Conservation (phyloP, 768 basidiomycete genomes). For the Tricholomella constricta region DNA sequence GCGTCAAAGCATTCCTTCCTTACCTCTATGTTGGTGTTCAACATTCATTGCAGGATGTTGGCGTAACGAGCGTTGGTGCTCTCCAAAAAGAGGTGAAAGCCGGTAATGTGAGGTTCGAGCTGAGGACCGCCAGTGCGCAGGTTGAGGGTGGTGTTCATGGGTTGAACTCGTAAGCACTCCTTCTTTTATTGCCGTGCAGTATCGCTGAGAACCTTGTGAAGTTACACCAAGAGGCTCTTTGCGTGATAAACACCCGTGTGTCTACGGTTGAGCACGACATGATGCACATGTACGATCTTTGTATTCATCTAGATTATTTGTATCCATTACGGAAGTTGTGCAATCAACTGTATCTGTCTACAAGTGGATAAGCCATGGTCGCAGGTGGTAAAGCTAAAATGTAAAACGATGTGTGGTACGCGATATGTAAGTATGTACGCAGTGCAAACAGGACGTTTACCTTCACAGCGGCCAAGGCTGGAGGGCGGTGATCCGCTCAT, state of each 20-base stretch:
- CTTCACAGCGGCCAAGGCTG: too few species aligned
- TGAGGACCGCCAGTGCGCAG: constrained; percentile 94
- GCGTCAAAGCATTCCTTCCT: constrained; percentile 89
- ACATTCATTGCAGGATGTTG: constrained; percentile 94
- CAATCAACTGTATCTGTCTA: constrained; percentile 8
- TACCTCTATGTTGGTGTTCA: constrained; percentile 82
- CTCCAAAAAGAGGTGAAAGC: constrained; percentile 65
- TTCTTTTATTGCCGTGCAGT: constrained; percentile 1
- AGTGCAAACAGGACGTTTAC: too few species aligned
- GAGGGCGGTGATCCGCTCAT: too few species aligned
- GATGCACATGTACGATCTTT: background rate
- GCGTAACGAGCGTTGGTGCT: constrained; percentile 66
- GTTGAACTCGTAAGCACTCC: constrained; percentile 78
- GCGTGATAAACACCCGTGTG: constrained; percentile 14
- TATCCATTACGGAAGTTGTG: constrained; percentile 7
- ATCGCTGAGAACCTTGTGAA: constrained; percentile 11
- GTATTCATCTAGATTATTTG: background rate
- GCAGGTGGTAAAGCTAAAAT: too few species aligned
- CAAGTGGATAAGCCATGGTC: too few species aligned
- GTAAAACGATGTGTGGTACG: too few species aligned
- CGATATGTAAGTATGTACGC: too few species aligned
- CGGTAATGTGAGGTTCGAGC: constrained; percentile 83
- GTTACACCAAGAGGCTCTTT: constrained; percentile 43
- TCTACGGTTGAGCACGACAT: background rate
- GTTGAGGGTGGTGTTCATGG: constrained; percentile 96